phyloP scores from a whole-genome alignment of 768 basidiomycete genomes.

The Lentinula edodes region DNA sequence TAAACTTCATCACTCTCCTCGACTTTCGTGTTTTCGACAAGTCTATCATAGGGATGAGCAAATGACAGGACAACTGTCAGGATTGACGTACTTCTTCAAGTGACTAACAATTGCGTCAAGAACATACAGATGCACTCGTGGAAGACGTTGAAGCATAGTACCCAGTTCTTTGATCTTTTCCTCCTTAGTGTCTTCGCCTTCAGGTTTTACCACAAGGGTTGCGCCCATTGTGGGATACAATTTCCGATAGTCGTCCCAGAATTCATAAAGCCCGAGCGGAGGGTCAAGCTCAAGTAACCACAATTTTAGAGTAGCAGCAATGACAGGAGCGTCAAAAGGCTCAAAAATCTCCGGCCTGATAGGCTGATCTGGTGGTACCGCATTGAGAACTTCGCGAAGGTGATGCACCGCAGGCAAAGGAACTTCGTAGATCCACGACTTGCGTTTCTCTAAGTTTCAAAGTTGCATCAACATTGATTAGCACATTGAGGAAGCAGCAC shows the following conservation, averaged over 20 bases:
- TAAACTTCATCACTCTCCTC: slow-evolving; percentile 79
- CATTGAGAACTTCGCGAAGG: slow-evolving; percentile 80
- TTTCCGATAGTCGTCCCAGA: slow-evolving; percentile 87
- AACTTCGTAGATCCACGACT: slow-evolving; percentile 93
- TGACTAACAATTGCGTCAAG: slow-evolving; percentile 77
- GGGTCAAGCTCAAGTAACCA: slow-evolving; percentile 92
- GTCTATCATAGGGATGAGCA: slow-evolving; percentile 28
- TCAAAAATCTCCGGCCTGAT: slow-evolving; percentile 46
- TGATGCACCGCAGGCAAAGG: slow-evolving; percentile 80
- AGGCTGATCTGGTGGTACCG: slow-evolving; percentile 50
- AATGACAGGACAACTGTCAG: neutral
- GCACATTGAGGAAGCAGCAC: neutral
- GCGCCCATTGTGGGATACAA: slow-evolving; percentile 70
- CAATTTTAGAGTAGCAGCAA: slow-evolving; percentile 81
- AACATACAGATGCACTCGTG: slow-evolving; percentile 75
- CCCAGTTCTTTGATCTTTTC: slow-evolving; percentile 61
- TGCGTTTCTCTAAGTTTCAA: slow-evolving; percentile 61
- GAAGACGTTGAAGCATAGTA: slow-evolving; percentile 60
- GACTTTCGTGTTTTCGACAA: slow-evolving; percentile 62
- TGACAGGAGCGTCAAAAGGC: slow-evolving; percentile 80
- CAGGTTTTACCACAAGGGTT: slow-evolving; percentile 35
- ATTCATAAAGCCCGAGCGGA: slow-evolving; percentile 78
- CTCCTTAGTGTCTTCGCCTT: slow-evolving; percentile 47
- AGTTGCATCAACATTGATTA: neutral
- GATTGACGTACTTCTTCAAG: slow-evolving; percentile 52